Percentiles rank a stretch among this genome's conserved stretches.
phyloP scores from a whole-genome alignment of 2,329 filamentous ascomycete species.

The Pseudogymnoascus sp. region DNA sequence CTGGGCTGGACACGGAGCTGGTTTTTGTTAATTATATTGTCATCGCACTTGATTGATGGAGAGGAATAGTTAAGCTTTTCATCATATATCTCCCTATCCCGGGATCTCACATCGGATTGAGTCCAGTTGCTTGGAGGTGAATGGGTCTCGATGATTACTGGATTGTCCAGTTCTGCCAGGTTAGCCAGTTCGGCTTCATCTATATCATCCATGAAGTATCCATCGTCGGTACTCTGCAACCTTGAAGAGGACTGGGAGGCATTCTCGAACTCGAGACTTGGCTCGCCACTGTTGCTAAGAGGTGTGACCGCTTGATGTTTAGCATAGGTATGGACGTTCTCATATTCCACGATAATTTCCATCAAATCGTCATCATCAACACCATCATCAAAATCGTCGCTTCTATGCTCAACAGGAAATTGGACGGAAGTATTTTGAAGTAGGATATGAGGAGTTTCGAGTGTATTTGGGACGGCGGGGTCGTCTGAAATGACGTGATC shows the following conservation, averaged over 20 bases:
- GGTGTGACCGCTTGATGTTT: not conserved
- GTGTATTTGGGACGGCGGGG: not conserved
- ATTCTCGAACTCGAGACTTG: not conserved
- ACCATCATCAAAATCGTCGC: not conserved
- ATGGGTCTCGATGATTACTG: slow-evolving; percentile 18
- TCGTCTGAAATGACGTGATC: not conserved
- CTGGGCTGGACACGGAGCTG: not conserved
- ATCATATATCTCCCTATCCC: slow-evolving; percentile 22
- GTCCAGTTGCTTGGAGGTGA: slow-evolving; percentile 18
- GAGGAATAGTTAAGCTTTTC: slow-evolving; percentile 24
- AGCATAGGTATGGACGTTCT: not conserved
- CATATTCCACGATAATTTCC: slow-evolving; percentile 14
- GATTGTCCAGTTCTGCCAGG: slow-evolving; percentile 14
- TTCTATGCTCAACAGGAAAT: not conserved
- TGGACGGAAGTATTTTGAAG: not conserved
- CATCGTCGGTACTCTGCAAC: slow-evolving; percentile 18
- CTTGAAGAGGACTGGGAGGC: not conserved
- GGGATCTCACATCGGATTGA: slow-evolving; percentile 12
- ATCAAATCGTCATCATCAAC: slow-evolving; percentile 16
- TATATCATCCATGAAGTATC: slow-evolving; percentile 23
- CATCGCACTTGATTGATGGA: slow-evolving; percentile 9
- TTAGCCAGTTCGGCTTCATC: slow-evolving; percentile 23
- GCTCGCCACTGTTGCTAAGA: not conserved
- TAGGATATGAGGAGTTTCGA: not conserved
- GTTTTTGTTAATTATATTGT: not conserved